phyloP scores from a whole-genome alignment of 2,329 filamentous ascomycete species.

The Aureobasidium sp. region DNA sequence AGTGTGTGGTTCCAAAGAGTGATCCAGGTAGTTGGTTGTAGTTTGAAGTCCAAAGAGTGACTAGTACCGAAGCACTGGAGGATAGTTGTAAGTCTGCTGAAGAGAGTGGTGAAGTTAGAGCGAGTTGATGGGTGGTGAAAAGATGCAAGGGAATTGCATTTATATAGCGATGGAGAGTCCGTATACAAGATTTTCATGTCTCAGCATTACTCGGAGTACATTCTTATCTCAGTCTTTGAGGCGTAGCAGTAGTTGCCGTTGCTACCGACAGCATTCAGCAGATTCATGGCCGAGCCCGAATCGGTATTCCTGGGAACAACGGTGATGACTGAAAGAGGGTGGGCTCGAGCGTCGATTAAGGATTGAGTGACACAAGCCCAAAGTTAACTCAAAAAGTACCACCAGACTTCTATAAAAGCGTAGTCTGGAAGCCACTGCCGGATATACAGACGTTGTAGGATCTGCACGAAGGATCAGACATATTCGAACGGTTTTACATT shows the following conservation, averaged over 20 bases:
- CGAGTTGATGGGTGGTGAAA: constrained; percentile 1
- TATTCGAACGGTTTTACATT: neutral
- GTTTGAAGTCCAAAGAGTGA: constrained; percentile 9
- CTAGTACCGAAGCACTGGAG: constrained; percentile 12
- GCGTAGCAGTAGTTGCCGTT: constrained; percentile 1
- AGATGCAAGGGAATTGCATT: neutral
- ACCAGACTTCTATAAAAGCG: neutral
- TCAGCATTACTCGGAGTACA: neutral
- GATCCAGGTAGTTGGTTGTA: constrained; percentile 3
- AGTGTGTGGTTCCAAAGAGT: constrained; percentile 1
- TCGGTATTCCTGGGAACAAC: neutral
- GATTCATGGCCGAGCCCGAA: neutral
- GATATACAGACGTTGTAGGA: neutral
- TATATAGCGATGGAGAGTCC: neutral
- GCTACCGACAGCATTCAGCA: neutral
- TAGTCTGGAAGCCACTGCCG: neutral
- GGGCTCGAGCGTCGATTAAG: neutral
- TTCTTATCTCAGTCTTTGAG: neutral
- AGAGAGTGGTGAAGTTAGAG: constrained; percentile 9
- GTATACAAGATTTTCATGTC: neutral
- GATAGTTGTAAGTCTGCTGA: constrained; percentile 4
- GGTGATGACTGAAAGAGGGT: neutral
- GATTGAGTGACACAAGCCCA: constrained; percentile 2
- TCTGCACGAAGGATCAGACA: neutral
- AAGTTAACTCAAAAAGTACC: neutral